Evolutionary conservation across 108 stramenopile genomes (phyloP).

Genomic region (Cyclotella sp.): DNA sequence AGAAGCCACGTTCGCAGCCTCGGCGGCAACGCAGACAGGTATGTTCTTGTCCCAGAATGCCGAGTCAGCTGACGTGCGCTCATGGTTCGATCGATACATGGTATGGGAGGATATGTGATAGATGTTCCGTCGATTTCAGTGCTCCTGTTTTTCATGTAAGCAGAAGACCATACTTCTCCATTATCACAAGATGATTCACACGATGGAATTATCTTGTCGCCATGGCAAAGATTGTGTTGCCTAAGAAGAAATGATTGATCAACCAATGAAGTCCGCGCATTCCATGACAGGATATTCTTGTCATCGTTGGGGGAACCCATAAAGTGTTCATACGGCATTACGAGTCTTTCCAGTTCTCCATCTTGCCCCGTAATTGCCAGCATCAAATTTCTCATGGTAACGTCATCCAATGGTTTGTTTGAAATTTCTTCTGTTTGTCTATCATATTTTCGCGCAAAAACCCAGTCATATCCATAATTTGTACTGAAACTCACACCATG

Average conservation of each 20-base stretch:
- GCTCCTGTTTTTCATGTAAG: constrained; percentile 1
- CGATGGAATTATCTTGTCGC: constrained; percentile 75
- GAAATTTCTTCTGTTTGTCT: constrained; percentile 80
- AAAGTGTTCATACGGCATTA: constrained; percentile 55
- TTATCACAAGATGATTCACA: constrained; percentile 37
- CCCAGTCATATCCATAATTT: constrained; percentile 40
- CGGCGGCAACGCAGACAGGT: constrained; percentile 59
- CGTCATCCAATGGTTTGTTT: constrained; percentile 53
- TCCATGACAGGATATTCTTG: constrained; percentile 28
- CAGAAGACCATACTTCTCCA: not conserved
- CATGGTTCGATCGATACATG: constrained; percentile 62
- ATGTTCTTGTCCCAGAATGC: constrained; percentile 73
- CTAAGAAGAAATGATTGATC: constrained; percentile 21
- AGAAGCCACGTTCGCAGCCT: constrained; percentile 64
- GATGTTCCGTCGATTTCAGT: constrained; percentile 55
- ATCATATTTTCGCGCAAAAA: constrained; percentile 69
- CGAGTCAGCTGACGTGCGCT: constrained; percentile 43
- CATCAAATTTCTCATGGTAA: constrained; percentile 55
- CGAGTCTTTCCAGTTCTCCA: constrained; percentile 39
- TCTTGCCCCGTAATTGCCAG: constrained; percentile 38
- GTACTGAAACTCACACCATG: not conserved
- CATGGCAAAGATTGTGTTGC: constrained; percentile 27
- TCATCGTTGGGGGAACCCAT: constrained; percentile 23
- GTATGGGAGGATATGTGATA: constrained; percentile 69
- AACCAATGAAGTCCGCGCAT: constrained; percentile 41